Base-by-base conservation (phyloP, 176 grass and related monocot species). In the Panicum miliaceum region DNA sequence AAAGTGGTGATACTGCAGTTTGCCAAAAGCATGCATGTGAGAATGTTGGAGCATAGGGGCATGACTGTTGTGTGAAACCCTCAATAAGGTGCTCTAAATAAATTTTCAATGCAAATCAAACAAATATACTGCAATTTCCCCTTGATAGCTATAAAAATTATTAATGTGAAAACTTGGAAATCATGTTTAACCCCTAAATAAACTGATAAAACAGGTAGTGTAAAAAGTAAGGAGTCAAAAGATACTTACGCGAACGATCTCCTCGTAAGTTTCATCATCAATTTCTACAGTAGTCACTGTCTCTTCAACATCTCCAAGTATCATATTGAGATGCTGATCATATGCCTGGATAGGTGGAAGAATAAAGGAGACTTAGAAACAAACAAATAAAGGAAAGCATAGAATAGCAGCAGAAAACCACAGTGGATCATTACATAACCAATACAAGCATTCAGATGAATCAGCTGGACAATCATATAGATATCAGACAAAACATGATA, bases 261-360 rank as follows among this genome's bases (percentile, higher is more conserved):
- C 97, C 82, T 99, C 97, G 64, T 99, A 99, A 68, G 97, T 99
- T 79, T 99, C 97, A 81, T 99, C 97, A 43, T 96, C 97, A 8
- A 99, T 96, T 82, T 99, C 93, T 73, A 96, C 90, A 51, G 81
- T 96, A 84, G 93, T 96, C 67, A 99, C 90, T 23, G 92, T 82
- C 90, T 99, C 93, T 83, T 99, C 97, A 26, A 99, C 97, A 85
- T 99, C 97, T 80, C 97, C 97, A 81, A 99, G 91, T 51, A 99
- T 99, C 97, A 99, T 99, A 87, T 99, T 99, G 18, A 99, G 88
- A 70, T 96, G 97, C 47, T 99, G 97, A 87, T 99, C 97, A 40
- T 99, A 99, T 3, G 97, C 97, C 97, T 99, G 79, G 22, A 82
- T 76, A 16, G 53, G 64, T 35, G 19, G 18, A 43, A 36, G 18